phyloP scores from a whole-genome alignment of 1,139 yeast genomes.

The Protomyces lactucae-debilis region DNA sequence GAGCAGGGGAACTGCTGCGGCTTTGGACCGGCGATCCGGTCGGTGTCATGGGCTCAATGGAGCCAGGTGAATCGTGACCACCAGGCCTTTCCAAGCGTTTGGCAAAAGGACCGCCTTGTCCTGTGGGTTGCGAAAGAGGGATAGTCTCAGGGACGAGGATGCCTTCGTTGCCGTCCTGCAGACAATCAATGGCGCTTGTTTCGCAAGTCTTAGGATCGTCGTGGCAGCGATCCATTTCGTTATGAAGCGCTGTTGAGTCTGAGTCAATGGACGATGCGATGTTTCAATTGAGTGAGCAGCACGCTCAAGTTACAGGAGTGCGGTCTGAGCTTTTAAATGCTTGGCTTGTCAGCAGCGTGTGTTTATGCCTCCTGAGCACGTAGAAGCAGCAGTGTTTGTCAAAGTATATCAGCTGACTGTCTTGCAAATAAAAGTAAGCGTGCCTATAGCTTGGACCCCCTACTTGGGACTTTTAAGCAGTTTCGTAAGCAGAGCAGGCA shows the following conservation, averaged over 20 bases:
- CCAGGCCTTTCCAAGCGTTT: not conserved
- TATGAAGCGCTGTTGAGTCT: too few species aligned
- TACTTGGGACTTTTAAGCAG: too few species aligned
- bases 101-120: not conserved
- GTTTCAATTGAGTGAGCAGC: too few species aligned
- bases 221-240: not conserved
- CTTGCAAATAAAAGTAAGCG: too few species aligned
- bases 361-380: too few species aligned
- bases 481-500: too few species aligned
- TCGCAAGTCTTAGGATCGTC: not conserved
- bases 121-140: not conserved
- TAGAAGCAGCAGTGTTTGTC: too few species aligned
- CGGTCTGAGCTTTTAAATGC: not conserved
- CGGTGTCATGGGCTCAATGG: not conserved
- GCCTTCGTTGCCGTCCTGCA: conserved; percentile 24
- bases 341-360: too few species aligned
- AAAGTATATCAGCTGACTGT: too few species aligned
- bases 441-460: too few species aligned
- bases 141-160: conserved; percentile 9
- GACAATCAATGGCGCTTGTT: conserved; percentile 13
- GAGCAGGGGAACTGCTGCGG: not conserved
- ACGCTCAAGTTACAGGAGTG: not conserved
- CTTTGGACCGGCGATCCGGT: not conserved
- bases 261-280: too few species aligned
- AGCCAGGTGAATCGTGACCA: not conserved